A percentile compares a stretch with the other conserved stretches of the same genome.
Evolutionary conservation across 2,329 filamentous ascomycete species (phyloP).

Genomic region (Penicillium glabrum): DNA sequence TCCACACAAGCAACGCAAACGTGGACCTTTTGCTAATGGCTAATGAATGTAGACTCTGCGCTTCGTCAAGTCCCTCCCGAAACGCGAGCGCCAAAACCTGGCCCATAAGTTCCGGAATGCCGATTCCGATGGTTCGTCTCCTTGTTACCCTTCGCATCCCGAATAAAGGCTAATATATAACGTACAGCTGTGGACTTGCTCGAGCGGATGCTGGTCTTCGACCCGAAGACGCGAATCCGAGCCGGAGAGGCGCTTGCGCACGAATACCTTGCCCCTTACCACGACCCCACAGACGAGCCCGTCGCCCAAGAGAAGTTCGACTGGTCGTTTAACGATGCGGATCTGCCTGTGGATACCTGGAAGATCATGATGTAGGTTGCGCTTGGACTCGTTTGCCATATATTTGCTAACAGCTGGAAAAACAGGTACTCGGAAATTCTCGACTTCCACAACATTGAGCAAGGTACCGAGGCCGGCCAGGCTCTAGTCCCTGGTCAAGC

Average conservation of each 20-base stretch:
- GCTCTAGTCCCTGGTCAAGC: constrained; percentile 27
- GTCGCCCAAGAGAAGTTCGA: constrained; percentile 97
- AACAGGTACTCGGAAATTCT: constrained; percentile 95
- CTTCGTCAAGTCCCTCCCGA: constrained; percentile 96
- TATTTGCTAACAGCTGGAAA: constrained; percentile 9
- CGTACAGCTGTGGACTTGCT: constrained; percentile 80
- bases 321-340: constrained; percentile 99
- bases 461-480: constrained; percentile 35
- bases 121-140: constrained; percentile 70
- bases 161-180: constrained; percentile 11
- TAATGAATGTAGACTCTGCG: constrained; percentile 70
- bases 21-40: constrained; percentile 22
- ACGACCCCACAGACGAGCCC: constrained; percentile 95
- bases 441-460: constrained; percentile 94
- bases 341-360: constrained; percentile 98
- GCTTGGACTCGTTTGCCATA: neutral
- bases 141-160: neutral
- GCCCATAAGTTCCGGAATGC: constrained; percentile 92
- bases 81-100: constrained; percentile 86
- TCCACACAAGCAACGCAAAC: neutral
- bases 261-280: constrained; percentile 93
- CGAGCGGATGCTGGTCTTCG: constrained; percentile 96
- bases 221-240: constrained; percentile 92
- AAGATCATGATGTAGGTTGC: constrained; percentile 96
- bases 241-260: constrained; percentile 83